phyloP scores from a whole-genome alignment of 2,329 filamentous ascomycete species.

The Trichoderma sp. region DNA sequence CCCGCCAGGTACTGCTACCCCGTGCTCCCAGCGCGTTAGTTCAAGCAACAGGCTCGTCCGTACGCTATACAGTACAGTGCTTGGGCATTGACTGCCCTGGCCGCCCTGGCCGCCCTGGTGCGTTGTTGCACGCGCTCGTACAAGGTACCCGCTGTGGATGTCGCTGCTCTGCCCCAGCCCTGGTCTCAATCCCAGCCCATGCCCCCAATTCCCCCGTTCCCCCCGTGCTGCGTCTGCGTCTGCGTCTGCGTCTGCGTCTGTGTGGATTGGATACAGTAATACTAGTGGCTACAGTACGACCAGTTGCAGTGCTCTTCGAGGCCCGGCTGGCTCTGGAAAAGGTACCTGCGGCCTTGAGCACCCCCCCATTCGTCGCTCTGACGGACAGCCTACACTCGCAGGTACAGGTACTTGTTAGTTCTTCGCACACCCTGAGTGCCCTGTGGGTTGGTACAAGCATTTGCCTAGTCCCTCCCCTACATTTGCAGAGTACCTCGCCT shows the following conservation, averaged over 20 bases:
- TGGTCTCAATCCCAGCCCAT: not conserved
- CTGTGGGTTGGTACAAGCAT: constrained; percentile 4
- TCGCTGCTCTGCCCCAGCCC: not conserved
- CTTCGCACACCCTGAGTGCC: not conserved
- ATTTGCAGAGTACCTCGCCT: constrained; percentile 13
- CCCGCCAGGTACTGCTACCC: constrained; percentile 2
- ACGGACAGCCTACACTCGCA: not conserved
- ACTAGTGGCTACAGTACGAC: not conserved
- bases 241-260: constrained; percentile 8
- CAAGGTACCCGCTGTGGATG: constrained; percentile 6
- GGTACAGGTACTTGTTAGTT: not conserved
- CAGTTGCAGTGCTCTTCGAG: not conserved
- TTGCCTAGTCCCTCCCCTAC: constrained; percentile 9
- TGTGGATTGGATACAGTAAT: too few species aligned
- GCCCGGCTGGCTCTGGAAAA: not conserved
- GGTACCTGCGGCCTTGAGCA: not conserved
- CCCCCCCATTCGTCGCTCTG: not conserved
- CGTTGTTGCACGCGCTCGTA: constrained; percentile 10
- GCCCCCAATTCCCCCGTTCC: not conserved
- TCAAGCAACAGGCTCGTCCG: not conserved
- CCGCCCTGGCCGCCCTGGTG: not conserved
- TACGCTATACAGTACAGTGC: not conserved
- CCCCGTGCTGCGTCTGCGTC: constrained; percentile 9
- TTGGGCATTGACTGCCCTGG: not conserved
- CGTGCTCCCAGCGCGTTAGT: not conserved